Base-by-base conservation (phyloP, 2,329 filamentous ascomycete genomes). In the Pseudogymnoascus sp. region DNA sequence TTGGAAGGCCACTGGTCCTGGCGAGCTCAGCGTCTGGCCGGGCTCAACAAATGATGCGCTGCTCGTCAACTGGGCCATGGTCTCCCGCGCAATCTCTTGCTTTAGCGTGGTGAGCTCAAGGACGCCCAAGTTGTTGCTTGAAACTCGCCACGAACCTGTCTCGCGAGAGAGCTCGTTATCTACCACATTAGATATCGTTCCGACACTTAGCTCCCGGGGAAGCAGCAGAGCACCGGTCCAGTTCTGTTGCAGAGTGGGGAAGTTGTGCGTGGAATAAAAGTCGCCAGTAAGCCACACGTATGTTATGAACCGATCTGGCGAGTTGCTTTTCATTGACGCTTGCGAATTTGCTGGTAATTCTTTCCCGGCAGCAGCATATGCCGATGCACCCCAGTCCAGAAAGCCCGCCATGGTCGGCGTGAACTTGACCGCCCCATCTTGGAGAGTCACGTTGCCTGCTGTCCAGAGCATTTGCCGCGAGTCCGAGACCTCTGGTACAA, bases 201-300 rank as follows among this genome's bases (percentile, higher is more conserved):
- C 75, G 1, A 76, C 69, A 52, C 73, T 76, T 36, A 79, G 66
- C 66, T 79, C 76, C 1, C 77, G 72, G 0, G 77, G 76, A 1
- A 79, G 72, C 1, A 78, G 67, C 12, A 80, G 70, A 1, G 75
- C 72, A 2, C 77, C 76, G 1, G 75, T 76, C 77, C 77, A 79
- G 52, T 78, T 78, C 63, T 78, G 77, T 66, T 78, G 76, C 0
- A 66, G 19, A 19, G 72, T 74, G 2, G 76, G 76, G 62, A 78
- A 77, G 41, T 71, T 67, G 1, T 71, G 64, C 5, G 73, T 75
- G 0, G 71, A 76, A 62, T 75, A 79, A 60, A 75, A 73, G 62
- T 78, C 71, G n/a, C 75, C 76, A 2, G 75, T 78, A 41, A 79
- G 66, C 77, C 77, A 79, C 1, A 78, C 19, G 61, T 76, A 77